phyloP scores from a whole-genome alignment of 1,139 yeast species.

The Magnusiomyces magnusii region DNA sequence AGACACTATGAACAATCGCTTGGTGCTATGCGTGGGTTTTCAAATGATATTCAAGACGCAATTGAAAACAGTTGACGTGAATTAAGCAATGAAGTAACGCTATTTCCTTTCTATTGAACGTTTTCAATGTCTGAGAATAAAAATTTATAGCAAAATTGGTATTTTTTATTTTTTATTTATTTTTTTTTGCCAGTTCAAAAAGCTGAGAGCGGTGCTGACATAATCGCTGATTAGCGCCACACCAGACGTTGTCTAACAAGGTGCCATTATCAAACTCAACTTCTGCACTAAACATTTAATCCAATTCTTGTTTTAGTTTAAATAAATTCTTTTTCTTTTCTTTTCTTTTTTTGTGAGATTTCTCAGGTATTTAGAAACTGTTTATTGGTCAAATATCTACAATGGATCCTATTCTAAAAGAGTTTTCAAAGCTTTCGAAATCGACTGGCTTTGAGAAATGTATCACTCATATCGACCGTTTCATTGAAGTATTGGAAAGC shows the following conservation, averaged over 20 bases:
- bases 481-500: constrained; percentile 26
- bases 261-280: background rate
- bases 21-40: too few species aligned
- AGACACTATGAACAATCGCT: too few species aligned
- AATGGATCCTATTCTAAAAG: constrained; percentile 30
- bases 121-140: too few species aligned
- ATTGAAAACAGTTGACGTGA: too few species aligned
- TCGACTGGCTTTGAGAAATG: constrained; percentile 27
- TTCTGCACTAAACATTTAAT: background rate
- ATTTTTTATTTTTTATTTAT: too few species aligned
- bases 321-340: background rate
- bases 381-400: too few species aligned
- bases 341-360: background rate
- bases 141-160: too few species aligned
- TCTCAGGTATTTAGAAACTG: too few species aligned
- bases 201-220: background rate
- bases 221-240: background rate
- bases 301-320: background rate
- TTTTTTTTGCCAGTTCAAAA: background rate
- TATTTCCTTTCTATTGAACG: too few species aligned
- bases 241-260: background rate
- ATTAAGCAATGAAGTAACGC: too few species aligned
- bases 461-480: constrained; percentile 27
- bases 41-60: too few species aligned
- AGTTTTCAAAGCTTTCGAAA: constrained; percentile 25